phyloP scores from a whole-genome alignment of 768 basidiomycete genomes.

The Harrya chromipes region DNA sequence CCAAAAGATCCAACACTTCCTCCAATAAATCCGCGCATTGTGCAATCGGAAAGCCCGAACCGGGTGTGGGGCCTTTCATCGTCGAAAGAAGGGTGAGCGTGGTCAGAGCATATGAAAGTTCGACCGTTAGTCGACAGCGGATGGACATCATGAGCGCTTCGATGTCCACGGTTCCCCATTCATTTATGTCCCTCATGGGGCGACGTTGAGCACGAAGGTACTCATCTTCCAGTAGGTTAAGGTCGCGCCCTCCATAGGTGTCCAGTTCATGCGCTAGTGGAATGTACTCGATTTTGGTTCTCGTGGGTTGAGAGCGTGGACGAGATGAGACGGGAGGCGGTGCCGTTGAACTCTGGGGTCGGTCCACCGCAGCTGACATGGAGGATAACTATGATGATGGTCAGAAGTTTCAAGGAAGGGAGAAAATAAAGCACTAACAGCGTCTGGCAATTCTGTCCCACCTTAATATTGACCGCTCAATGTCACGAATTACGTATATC shows the following conservation, averaged over 20 bases:
- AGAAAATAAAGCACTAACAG: conserved; percentile 36
- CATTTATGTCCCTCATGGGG: conserved; percentile 67
- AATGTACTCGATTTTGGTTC: conserved; percentile 86
- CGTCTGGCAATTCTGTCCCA: conserved; percentile 47
- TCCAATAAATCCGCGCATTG: conserved; percentile 80
- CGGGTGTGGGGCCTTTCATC: conserved; percentile 60
- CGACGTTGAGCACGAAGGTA: conserved; percentile 49
- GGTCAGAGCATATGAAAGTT: conserved; percentile 88
- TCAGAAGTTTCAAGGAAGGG: conserved; percentile 13
- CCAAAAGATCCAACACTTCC: conserved; percentile 82
- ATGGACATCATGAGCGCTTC: conserved; percentile 93
- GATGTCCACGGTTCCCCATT: conserved; percentile 88
- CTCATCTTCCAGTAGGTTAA: conserved; percentile 64
- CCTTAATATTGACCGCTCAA: conserved; percentile 24
- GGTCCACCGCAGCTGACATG: conserved; percentile 19
- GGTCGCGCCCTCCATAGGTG: conserved; percentile 78
- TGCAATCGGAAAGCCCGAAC: conserved; percentile 65
- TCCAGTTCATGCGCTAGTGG: conserved; percentile 75
- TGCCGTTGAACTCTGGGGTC: conserved; percentile 21
- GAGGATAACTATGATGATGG: conserved; percentile 14
- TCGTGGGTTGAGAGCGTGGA: conserved; percentile 49
- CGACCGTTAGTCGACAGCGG: conserved; percentile 77
- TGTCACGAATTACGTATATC: conserved; percentile 25
- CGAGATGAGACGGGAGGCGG: conserved; percentile 34
- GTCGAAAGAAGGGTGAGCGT: conserved; percentile 80